These are phyloP conservation scores for Nyssa sinensis DNA, from an alignment of 148 eudicot species.

Conservation along the genomic window DNA sequence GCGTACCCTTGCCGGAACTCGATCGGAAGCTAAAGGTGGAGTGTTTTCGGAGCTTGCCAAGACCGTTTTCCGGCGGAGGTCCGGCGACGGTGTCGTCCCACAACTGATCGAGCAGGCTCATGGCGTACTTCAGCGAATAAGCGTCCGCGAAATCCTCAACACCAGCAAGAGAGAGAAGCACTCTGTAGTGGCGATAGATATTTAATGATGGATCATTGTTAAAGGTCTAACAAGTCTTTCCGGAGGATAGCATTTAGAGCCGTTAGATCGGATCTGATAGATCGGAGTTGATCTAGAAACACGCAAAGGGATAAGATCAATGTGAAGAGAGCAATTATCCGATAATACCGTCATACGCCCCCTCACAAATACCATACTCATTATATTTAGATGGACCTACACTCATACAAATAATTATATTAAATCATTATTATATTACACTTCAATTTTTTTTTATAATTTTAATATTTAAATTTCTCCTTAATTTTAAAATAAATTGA, in stretches of 20 bases:
- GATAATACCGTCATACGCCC: too few relatives aligned
- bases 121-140: background rate
- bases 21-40: constrained; percentile 44
- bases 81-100: constrained; percentile 92
- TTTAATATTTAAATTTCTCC: too few relatives aligned
- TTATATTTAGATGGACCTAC: too few relatives aligned
- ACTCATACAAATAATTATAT: too few relatives aligned
- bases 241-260: constrained; percentile 18
- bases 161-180: background rate
- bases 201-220: constrained; percentile 31
- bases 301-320: constrained; percentile 12
- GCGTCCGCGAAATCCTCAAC: fast-evolving
- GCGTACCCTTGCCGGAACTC: constrained; percentile 64
- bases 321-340: background rate
- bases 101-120: constrained; percentile 74
- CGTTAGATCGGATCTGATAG: constrained; percentile 46
- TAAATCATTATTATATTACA: too few relatives aligned
- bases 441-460: too few relatives aligned
- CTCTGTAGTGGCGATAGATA: constrained; percentile 8
- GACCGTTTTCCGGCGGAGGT: constrained; percentile 81
- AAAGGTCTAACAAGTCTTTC: constrained; percentile 18
- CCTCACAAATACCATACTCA: too few relatives aligned
- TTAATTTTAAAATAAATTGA: too few relatives aligned
- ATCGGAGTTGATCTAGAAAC: constrained; percentile 9
- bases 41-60: constrained; percentile 71